phyloP scores from a whole-genome alignment of 306 rosid species.

The Vigna angularis region DNA sequence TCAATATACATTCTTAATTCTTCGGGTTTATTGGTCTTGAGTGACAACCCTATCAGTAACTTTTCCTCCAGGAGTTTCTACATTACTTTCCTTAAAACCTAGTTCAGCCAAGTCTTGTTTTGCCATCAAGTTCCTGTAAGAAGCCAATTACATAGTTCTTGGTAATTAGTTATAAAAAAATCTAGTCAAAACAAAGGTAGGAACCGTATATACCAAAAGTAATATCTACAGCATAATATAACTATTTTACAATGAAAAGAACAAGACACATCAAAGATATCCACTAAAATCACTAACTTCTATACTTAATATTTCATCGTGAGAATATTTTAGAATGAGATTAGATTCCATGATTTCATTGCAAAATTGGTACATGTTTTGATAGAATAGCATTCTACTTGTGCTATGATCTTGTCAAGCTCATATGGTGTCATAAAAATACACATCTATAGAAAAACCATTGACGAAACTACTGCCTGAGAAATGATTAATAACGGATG shows the following conservation, averaged over 20 bases:
- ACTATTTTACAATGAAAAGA: constrained; percentile 8
- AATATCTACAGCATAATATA: background rate
- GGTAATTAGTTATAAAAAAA: constrained; percentile 19
- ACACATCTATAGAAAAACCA: background rate
- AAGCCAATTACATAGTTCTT: constrained; percentile 41
- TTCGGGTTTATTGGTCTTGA: constrained; percentile 29
- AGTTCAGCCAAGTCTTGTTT: constrained; percentile 94
- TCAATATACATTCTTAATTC: constrained; percentile 22
- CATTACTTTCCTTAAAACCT: constrained; percentile 64
- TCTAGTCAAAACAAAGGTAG: constrained; percentile 5
- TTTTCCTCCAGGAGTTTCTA: constrained; percentile 47
- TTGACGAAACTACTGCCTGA: background rate
- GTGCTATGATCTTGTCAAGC: constrained; percentile 32
- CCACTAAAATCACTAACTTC: constrained; percentile 4
- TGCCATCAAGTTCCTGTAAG: constrained; percentile 95
- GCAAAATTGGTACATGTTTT: constrained; percentile 13
- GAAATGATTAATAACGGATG: constrained; percentile 3
- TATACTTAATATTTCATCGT: constrained; percentile 3
- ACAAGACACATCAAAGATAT: constrained; percentile 11
- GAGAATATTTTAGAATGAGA: background rate
- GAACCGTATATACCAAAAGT: constrained; percentile 22
- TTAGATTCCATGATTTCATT: constrained; percentile 18
- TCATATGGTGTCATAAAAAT: background rate
- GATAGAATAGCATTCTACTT: constrained; percentile 25
- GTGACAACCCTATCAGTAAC: constrained; percentile 50